phyloP scores from a whole-genome alignment of 2,329 filamentous ascomycete genomes.

The Beauveria pseudobassiana region DNA sequence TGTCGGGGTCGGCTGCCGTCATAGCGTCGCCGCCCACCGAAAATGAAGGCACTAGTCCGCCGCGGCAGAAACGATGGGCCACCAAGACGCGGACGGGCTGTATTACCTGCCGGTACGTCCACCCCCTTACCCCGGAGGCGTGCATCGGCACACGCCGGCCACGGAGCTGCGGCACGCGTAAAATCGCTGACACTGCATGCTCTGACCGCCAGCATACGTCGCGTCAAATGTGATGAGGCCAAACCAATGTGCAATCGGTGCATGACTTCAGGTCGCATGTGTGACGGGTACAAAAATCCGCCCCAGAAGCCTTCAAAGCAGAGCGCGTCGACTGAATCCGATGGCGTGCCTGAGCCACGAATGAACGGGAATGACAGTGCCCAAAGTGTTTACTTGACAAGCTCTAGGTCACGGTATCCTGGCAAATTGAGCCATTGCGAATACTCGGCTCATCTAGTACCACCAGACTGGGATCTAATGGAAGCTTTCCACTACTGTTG shows the following conservation, averaged over 20 bases:
- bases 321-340: not conserved
- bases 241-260: slow-evolving; percentile 7
- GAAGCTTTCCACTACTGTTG: slow-evolving; percentile 5
- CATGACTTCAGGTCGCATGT: slow-evolving; percentile 9
- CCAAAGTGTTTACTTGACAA: not conserved
- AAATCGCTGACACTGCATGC: not conserved
- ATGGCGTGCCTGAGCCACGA: not conserved
- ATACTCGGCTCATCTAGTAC: not conserved
- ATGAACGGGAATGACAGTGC: not conserved
- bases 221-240: slow-evolving; percentile 5
- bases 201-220: not conserved
- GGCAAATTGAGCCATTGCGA: not conserved
- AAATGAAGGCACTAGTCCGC: not conserved
- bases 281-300: not conserved
- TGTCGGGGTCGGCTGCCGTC: not conserved
- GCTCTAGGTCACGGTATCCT: not conserved
- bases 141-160: not conserved
- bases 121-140: not conserved
- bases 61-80: slow-evolving; percentile 8
- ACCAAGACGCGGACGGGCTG: slow-evolving; percentile 9
- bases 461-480: slow-evolving; percentile 5
- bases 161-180: not conserved
- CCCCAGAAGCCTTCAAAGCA: not conserved
- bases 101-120: slow-evolving; percentile 5
- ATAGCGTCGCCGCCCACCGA: slow-evolving; percentile 2